phyloP scores from a whole-genome alignment of 1,284 basidiomycete genomes.

The Moniliophthora roreri region DNA sequence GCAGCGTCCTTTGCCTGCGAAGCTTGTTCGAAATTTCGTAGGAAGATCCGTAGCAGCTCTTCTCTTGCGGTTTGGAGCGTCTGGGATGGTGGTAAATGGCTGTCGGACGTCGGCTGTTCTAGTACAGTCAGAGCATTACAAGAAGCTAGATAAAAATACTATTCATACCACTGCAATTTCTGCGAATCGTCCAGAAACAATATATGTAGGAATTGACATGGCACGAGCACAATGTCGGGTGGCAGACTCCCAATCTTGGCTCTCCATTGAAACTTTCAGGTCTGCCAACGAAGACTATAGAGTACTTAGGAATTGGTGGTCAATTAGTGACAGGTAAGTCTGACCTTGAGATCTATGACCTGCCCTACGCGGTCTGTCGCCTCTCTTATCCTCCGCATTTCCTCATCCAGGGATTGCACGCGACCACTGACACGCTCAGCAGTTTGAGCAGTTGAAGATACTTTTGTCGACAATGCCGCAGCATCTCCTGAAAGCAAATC shows the following conservation, averaged over 20 bases:
- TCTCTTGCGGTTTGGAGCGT: conserved; percentile 78
- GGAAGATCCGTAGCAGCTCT: conserved; percentile 78
- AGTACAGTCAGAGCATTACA: conserved; percentile 14
- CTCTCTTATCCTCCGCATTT: conserved; percentile 85
- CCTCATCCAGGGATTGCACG: conserved; percentile 86
- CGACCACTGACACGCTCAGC: conserved; percentile 90
- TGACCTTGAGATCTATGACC: conserved; percentile 88
- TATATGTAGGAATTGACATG: conserved; percentile 77
- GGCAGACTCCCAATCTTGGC: conserved; percentile 94
- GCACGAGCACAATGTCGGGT: conserved; percentile 88
- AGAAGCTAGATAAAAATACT: conserved; percentile 10
- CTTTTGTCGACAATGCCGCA: conserved; percentile 51
- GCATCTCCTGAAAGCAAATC: conserved; percentile 67
- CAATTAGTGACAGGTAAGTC: conserved; percentile 16
- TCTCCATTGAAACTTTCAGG: conserved; percentile 77
- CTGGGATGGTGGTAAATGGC: conserved; percentile 83
- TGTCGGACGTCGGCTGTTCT: conserved; percentile 83
- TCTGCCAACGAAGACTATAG: conserved; percentile 75
- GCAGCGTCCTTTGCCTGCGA: conserved; percentile 80
- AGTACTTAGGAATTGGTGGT: conserved; percentile 10
- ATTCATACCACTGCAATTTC: conserved; percentile 78
- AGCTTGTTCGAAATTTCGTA: conserved; percentile 75
- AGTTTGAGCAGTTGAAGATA: conserved; percentile 74
- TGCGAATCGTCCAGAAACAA: conserved; percentile 85
- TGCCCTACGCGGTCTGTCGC: conserved; percentile 84